phyloP scores from a whole-genome alignment of 306 rosid species.

The Amphicarpaea edgeworthii region DNA sequence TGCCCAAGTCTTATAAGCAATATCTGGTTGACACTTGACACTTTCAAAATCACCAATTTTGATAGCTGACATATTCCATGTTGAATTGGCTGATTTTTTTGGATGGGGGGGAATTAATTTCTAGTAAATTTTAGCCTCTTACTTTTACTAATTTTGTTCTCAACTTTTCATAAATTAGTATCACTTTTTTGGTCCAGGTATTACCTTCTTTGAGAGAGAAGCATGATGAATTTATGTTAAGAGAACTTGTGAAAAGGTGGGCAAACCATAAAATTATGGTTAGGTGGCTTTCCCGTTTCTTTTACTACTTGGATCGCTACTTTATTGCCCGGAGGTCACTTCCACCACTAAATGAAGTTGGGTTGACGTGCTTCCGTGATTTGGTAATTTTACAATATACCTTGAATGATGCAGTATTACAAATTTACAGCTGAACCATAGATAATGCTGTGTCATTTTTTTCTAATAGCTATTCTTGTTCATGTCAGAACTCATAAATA shows the following conservation, averaged over 20 bases:
- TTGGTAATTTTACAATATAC: conserved; percentile 54
- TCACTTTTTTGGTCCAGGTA: conserved; percentile 55
- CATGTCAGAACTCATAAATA: not conserved
- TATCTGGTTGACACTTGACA: not conserved
- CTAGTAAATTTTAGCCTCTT: not conserved
- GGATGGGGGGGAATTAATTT: not conserved
- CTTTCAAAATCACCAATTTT: not conserved
- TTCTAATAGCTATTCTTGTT: conserved; percentile 2
- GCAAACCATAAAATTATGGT: conserved; percentile 75
- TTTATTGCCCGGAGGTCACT: conserved; percentile 79
- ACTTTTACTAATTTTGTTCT: conserved; percentile 15
- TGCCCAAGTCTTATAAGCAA: no score
- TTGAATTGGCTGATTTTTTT: not conserved
- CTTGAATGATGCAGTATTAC: conserved; percentile 17
- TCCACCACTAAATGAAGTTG: conserved; percentile 76
- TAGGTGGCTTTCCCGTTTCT: conserved; percentile 78
- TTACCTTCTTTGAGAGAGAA: conserved; percentile 82
- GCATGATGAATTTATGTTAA: conserved; percentile 81
- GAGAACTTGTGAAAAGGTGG: conserved; percentile 86
- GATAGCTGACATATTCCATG: not conserved
- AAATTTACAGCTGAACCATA: conserved; percentile 21
- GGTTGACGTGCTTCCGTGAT: conserved; percentile 78
- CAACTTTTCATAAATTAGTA: not conserved
- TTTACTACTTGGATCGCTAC: conserved; percentile 73
- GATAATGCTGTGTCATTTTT: conserved; percentile 2